phyloP scores from a whole-genome alignment of 192 early-diverging fungal species.

The Coemansia sp. region DNA sequence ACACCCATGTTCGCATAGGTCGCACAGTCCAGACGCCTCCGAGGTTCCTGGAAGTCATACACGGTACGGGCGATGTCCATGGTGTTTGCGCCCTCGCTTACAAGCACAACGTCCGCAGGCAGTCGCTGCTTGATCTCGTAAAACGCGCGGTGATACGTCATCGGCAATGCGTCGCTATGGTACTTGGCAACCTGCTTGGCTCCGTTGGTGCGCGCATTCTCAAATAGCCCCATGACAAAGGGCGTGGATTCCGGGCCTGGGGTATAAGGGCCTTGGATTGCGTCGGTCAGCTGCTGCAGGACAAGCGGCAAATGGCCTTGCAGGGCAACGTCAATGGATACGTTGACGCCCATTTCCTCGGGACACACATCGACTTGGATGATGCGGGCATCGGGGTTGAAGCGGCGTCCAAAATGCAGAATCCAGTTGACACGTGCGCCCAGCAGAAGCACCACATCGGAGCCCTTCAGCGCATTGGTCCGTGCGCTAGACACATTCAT shows the following conservation, averaged over 20 bases:
- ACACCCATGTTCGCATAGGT: slow-evolving; percentile 81
- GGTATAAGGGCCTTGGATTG: slow-evolving; percentile 24
- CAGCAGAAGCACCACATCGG: slow-evolving; percentile 68
- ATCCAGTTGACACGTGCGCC: slow-evolving; percentile 77
- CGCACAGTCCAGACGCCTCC: slow-evolving; percentile 69
- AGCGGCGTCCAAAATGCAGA: slow-evolving; percentile 67
- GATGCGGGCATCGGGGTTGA: slow-evolving; percentile 57
- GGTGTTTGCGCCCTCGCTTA: slow-evolving; percentile 76
- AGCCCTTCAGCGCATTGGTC: slow-evolving; percentile 61
- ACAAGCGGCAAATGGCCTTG: slow-evolving; percentile 63
- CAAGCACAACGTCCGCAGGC: slow-evolving; percentile 58
- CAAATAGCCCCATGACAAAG: slow-evolving; percentile 26
- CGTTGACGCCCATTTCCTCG: slow-evolving; percentile 66
- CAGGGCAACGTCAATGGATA: slow-evolving; percentile 53
- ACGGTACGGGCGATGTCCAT: slow-evolving; percentile 78
- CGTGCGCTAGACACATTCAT: slow-evolving; percentile 65
- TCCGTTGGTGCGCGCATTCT: slow-evolving; percentile 52
- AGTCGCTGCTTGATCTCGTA: slow-evolving; percentile 63
- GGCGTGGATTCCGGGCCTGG: slow-evolving; percentile 10
- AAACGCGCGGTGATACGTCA: slow-evolving; percentile 71
- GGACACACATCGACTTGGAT: slow-evolving; percentile 71
- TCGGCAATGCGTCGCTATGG: slow-evolving; percentile 47
- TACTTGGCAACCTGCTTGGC: slow-evolving; percentile 47
- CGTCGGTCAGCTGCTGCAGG: slow-evolving; percentile 54
- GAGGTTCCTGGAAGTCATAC: slow-evolving; percentile 64